These are phyloP conservation scores for Aspergillus oerlinghausenensis DNA, from an alignment of 2,329 filamentous ascomycete species.

Conservation along the genomic window DNA sequence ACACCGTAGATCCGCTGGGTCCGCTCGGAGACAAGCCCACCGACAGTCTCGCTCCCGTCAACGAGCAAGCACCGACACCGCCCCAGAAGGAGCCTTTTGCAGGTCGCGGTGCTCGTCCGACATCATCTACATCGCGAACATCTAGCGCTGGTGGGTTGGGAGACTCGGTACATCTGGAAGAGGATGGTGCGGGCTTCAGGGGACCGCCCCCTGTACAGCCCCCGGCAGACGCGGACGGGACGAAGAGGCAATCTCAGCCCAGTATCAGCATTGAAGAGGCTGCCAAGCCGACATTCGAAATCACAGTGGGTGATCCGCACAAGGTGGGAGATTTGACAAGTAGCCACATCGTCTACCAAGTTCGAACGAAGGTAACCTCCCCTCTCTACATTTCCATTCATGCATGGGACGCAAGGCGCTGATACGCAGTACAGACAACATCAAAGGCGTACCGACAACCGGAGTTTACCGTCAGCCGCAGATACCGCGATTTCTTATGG, in stretches of 20 bases:
- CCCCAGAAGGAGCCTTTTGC: constrained; percentile 55
- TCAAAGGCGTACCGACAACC: constrained; percentile 92
- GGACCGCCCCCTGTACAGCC: constrained; percentile 57
- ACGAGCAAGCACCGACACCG: constrained; percentile 54
- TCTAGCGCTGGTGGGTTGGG: constrained; percentile 49
- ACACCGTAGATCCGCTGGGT: constrained; percentile 58
- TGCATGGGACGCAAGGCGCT: constrained; percentile 1
- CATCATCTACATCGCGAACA: constrained; percentile 41
- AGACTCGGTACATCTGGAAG: constrained; percentile 68
- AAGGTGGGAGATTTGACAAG: constrained; percentile 96
- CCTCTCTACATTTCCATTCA: background rate
- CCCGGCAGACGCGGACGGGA: constrained; percentile 39
- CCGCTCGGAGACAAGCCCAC: constrained; percentile 50
- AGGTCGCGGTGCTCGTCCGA: constrained; percentile 33
- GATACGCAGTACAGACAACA: constrained; percentile 60
- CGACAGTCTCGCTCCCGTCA: constrained; percentile 31
- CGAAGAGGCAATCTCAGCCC: constrained; percentile 57
- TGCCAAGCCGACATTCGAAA: constrained; percentile 84
- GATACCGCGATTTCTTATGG: constrained; percentile 97
- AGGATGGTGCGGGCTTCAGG: constrained; percentile 62
- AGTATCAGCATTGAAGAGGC: constrained; percentile 91
- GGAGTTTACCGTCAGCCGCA: constrained; percentile 87
- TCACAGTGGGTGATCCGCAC: constrained; percentile 90
- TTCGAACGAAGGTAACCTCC: constrained; percentile 72
- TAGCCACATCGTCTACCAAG: constrained; percentile 96